Evolutionary conservation across 352 stramenopile genomes (phyloP), one percentile per base, ranked within the genome.

Genomic region (Pythium diclinum): DNA sequence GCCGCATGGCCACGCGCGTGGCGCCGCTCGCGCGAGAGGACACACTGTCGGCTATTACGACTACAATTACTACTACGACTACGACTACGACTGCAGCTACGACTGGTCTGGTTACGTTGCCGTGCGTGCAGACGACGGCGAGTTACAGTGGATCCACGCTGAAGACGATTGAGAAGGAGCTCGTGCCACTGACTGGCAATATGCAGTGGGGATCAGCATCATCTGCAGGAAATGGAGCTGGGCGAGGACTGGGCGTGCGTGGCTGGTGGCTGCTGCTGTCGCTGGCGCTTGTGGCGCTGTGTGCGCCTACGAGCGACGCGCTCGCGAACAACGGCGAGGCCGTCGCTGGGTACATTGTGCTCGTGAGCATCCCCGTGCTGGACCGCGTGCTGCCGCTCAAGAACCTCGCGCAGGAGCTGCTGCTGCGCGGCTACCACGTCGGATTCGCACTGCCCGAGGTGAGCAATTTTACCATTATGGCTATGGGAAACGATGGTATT

Each of bases 351-450:
- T 94, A 95, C 74, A 69, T 95, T 34, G 85, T 92, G 48, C 72
- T 95, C 19, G 85, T 94, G 61, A 91, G 83, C 68, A 87, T 95
- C 52, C 87, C 87, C n/a, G 79, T 91, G 54, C 65, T 92, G 52
- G 83, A 95, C 61, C 88, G 88, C 61, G 82, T 94, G 61, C 73
- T 92, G 56, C 87, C 87, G 52, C 78, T 95, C 56, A 91, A 90
- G 60, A 79, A 89, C 59, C 59, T 95, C 38, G 85, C 84, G 10
- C 79, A 91, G 55, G 79, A 91, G 36, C 63, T 95, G 51, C 68
- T 94, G 21, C 71, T 80, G 34, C 83, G 85, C 36, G 87, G 87
- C 25, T 87, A 87, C 46, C 85, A 81, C 49, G 83, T 95, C 33
- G 83, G 84, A 33, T 91, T 94, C 62, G 84, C 87, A 9, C 59